phyloP scores from a whole-genome alignment of 2,329 filamentous ascomycete genomes.

The Phaeosphaeria sp. region DNA sequence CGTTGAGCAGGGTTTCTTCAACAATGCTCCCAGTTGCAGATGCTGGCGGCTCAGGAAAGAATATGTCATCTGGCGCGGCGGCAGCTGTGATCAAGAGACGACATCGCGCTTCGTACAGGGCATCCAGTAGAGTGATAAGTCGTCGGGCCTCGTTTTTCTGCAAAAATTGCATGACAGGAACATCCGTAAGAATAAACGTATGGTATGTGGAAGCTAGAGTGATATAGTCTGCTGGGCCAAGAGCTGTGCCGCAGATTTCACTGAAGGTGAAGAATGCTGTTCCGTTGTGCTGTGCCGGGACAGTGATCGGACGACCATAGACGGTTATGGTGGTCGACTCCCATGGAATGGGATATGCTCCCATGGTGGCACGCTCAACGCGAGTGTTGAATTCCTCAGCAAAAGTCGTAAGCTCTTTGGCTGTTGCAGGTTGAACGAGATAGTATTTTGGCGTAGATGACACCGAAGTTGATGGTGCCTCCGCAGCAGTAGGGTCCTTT shows the following conservation, averaged over 20 bases:
- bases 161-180: conserved; percentile 70
- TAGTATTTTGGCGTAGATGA: conserved; percentile 42
- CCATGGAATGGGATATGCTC: conserved; percentile 53
- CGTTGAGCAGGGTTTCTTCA: conserved; percentile 37
- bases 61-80: conserved; percentile 73
- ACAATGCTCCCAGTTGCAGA: conserved; percentile 7
- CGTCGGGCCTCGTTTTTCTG: conserved; percentile 83
- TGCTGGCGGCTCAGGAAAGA: conserved; percentile 65
- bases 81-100: conserved; percentile 74
- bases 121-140: conserved; percentile 81
- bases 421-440: conserved; percentile 36
- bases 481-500: conserved; percentile 1
- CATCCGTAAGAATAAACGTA: conserved; percentile 74
- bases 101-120: conserved; percentile 78
- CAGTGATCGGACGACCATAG: conserved; percentile 68
- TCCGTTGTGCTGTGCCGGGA: conserved; percentile 65
- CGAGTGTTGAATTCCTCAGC: conserved; percentile 28
- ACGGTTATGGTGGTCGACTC: conserved; percentile 54
- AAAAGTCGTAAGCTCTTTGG: conserved; percentile 26
- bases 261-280: conserved; percentile 71
- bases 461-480: conserved; percentile 2
- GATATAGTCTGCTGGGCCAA: conserved; percentile 84
- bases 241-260: conserved; percentile 67
- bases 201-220: conserved; percentile 81
- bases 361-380: conserved; percentile 25